Conservation (phyloP, 768 basidiomycete species). For the Obba rivulosa region DNA sequence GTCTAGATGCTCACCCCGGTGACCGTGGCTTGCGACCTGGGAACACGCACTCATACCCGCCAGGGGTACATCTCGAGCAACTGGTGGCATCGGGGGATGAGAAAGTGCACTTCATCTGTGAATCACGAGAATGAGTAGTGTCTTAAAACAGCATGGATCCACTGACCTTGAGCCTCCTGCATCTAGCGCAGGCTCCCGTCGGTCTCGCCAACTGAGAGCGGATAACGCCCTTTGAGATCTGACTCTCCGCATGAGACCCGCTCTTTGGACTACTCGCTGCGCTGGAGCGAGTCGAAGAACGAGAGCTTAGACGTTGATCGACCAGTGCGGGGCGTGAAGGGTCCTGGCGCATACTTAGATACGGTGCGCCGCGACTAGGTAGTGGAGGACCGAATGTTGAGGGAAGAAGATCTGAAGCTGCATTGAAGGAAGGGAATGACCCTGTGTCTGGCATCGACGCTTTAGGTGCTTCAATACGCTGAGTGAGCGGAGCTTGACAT, state of each 20-base stretch:
- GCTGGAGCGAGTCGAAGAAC: neutral
- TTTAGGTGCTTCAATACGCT: too few species aligned
- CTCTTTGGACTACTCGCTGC: neutral
- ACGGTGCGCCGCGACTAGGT: too few species aligned
- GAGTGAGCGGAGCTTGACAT: too few species aligned
- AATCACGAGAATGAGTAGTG: neutral
- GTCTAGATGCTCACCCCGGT: constrained; percentile 20
- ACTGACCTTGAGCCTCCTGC: constrained; percentile 21
- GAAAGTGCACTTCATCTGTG: constrained; percentile 25
- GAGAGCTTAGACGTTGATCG: too few species aligned
- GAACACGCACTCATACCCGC: constrained; percentile 25
- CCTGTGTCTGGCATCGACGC: too few species aligned
- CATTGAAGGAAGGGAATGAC: too few species aligned
- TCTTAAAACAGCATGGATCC: too few species aligned
- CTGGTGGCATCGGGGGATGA: constrained; percentile 10
- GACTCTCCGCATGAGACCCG: constrained; percentile 1
- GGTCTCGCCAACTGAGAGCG: constrained; percentile 3
- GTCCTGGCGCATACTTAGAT: too few species aligned
- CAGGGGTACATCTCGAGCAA: constrained; percentile 21
- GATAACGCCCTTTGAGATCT: too few species aligned
- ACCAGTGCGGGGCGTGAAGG: too few species aligned
- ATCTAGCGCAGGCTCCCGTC: constrained; percentile 22
- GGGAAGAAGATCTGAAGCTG: too few species aligned
- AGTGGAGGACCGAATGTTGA: too few species aligned
- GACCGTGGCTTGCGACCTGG: constrained; percentile 29